These are phyloP conservation scores for Dalbergia cultrata DNA, from an alignment of 306 rosid species.

Conservation along the genomic window DNA sequence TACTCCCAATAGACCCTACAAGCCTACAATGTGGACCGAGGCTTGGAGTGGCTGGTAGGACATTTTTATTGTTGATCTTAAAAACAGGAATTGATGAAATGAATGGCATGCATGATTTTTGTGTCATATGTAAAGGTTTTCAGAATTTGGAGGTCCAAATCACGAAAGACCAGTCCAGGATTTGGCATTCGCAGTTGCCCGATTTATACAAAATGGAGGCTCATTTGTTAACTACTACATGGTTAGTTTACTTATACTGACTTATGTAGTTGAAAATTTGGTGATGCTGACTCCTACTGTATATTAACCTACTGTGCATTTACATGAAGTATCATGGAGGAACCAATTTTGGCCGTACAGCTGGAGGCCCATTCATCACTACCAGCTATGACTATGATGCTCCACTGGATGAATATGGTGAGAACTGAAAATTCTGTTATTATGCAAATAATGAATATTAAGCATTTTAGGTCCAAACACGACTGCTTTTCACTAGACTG, in stretches of 20 bases:
- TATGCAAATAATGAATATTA: slow-evolving; percentile 6
- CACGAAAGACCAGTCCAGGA: slow-evolving; percentile 96
- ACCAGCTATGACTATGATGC: slow-evolving; percentile 99
- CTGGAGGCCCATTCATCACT: slow-evolving; percentile 98
- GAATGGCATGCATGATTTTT: slow-evolving; percentile 23
- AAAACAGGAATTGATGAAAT: slow-evolving; percentile 32
- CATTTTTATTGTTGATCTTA: slow-evolving; percentile 31
- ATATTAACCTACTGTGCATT: slow-evolving; percentile 37
- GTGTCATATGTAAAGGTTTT: slow-evolving; percentile 68
- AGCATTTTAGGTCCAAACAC: slow-evolving; percentile 20
- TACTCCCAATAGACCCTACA: slow-evolving; percentile 90
- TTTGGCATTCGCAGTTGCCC: slow-evolving; percentile 89
- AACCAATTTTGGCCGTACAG: slow-evolving; percentile 98
- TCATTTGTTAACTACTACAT: slow-evolving; percentile 95
- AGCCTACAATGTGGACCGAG: slow-evolving; percentile 97
- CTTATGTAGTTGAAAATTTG: slow-evolving; percentile 41
- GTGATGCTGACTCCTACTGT: slow-evolving; percentile 20
- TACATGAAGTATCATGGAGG: slow-evolving; percentile 89
- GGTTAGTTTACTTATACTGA: slow-evolving; percentile 61
- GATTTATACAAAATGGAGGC: slow-evolving; percentile 92
- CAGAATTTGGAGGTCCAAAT: slow-evolving; percentile 91
- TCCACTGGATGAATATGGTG: slow-evolving; percentile 98
- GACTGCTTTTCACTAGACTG: slow-evolving; percentile 7
- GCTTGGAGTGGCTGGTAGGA: slow-evolving; percentile 99
- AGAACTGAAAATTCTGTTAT: slow-evolving; percentile 47